Evolutionary conservation across 495 filamentous ascomycete species (phyloP).

Genomic region (Chaetomium fimeti): DNA sequence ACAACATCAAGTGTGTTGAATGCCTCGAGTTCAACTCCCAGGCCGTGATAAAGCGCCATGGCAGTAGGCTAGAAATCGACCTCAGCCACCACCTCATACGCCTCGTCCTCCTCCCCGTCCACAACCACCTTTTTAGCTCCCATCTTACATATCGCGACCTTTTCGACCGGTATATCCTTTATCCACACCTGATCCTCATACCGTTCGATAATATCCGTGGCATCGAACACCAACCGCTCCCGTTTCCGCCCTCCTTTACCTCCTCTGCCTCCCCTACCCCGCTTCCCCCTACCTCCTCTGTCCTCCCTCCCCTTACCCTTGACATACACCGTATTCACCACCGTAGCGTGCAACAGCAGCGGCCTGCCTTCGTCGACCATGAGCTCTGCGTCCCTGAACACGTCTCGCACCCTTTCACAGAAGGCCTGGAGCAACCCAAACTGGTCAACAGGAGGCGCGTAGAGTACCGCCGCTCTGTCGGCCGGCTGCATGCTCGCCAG

Average conservation of each 20-base stretch:
- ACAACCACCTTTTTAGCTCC: conserved; percentile 61
- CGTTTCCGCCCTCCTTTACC: conserved; percentile 38
- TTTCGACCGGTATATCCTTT: conserved; percentile 58
- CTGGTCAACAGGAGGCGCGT: conserved; percentile 53
- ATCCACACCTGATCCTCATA: conserved; percentile 62
- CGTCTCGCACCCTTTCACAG: conserved; percentile 57
- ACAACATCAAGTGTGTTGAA: neutral
- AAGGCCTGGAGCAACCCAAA: conserved; percentile 59
- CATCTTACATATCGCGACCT: conserved; percentile 73
- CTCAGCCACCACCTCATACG: conserved; percentile 54
- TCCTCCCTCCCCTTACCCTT: conserved; percentile 38
- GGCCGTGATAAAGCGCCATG: neutral
- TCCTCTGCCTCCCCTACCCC: conserved; percentile 32
- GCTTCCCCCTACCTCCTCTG: conserved; percentile 17
- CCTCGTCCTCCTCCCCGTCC: conserved; percentile 44
- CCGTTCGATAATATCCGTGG: conserved; percentile 48
- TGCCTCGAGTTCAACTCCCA: neutral
- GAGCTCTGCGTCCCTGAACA: conserved; percentile 63
- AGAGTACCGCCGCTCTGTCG: conserved; percentile 43
- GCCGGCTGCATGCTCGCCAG: conserved; percentile 50
- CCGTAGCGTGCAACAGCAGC: conserved; percentile 79
- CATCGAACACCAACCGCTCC: conserved; percentile 53
- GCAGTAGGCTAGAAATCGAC: conserved; percentile 36
- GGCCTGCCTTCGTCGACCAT: conserved; percentile 60
- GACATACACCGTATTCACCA: conserved; percentile 85